phyloP scores from a whole-genome alignment of 208 protist genomes.

The Jaenimonas drosophilae region DNA sequence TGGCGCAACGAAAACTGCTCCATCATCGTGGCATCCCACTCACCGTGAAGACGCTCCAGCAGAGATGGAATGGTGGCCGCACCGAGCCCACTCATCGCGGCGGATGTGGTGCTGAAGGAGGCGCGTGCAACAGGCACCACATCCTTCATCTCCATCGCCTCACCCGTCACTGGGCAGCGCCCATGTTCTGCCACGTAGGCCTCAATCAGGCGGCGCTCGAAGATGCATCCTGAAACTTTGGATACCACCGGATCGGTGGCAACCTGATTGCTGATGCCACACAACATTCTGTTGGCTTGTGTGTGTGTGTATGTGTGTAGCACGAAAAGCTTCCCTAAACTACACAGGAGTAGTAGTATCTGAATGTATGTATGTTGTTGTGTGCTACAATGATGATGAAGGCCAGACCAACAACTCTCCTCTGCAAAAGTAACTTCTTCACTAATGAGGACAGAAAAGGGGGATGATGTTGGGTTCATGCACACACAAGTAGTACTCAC shows the following conservation, averaged over 20 bases:
- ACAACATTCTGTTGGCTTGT: slow-evolving; percentile 43
- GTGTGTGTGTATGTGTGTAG: no score
- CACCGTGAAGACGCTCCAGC: slow-evolving; percentile 92
- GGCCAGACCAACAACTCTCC: no score
- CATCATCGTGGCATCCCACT: slow-evolving; percentile 98
- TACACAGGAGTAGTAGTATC: not conserved
- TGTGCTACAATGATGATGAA: no score
- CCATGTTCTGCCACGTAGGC: slow-evolving; percentile 91
- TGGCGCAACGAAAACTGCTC: slow-evolving; percentile 96
- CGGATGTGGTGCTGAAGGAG: slow-evolving; percentile 16
- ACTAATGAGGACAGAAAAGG: no score
- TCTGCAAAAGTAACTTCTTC: no score
- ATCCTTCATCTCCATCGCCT: slow-evolving; percentile 79
- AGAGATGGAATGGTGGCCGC: slow-evolving; percentile 88
- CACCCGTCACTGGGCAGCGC: slow-evolving; percentile 92
- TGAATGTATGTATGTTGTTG: not conserved
- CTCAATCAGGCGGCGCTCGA: slow-evolving; percentile 93
- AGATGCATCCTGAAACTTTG: slow-evolving; percentile 89
- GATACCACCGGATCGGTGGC: slow-evolving; percentile 95
- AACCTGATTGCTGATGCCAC: slow-evolving; percentile 70
- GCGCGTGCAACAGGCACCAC: slow-evolving; percentile 57
- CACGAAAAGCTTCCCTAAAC: not conserved
- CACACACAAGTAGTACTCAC: no score
- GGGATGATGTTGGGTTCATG: no score
- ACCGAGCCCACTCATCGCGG: slow-evolving; percentile 9